Evolutionary conservation across 1,139 yeast genomes (phyloP).

Genomic region (Candida neerlandica): DNA sequence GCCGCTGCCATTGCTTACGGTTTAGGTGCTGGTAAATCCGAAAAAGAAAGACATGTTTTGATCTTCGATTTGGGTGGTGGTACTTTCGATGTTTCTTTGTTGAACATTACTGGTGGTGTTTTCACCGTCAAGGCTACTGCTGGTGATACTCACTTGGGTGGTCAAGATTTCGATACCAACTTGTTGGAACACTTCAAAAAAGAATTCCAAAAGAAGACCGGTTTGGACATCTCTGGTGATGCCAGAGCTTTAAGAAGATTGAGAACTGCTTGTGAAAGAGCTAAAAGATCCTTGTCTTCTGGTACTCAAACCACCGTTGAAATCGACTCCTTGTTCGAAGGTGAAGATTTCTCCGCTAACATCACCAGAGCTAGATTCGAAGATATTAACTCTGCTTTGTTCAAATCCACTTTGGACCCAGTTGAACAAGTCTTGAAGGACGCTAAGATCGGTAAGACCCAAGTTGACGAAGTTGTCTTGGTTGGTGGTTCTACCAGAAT

Average conservation of each 20-base stretch:
- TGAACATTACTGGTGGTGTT: constrained; percentile 98
- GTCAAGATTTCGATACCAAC: constrained; percentile 99
- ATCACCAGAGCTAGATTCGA: constrained; percentile 99
- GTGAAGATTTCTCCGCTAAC: constrained; percentile 95
- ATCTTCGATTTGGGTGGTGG: constrained; percentile 98
- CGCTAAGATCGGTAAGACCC: constrained; percentile 86
- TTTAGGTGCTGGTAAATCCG: constrained; percentile 91
- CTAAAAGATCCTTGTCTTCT: constrained; percentile 45
- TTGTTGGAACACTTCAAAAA: constrained; percentile 90
- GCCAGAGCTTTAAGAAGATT: constrained; percentile 54
- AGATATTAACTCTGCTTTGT: constrained; percentile 93
- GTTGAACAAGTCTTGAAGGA: constrained; percentile 98
- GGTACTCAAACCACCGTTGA: constrained; percentile 45
- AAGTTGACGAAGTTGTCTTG: constrained; percentile 92
- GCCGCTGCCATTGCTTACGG: constrained; percentile 99
- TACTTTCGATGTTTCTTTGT: constrained; percentile 96
- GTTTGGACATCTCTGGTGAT: constrained; percentile 86
- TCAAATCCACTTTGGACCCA: constrained; percentile 95
- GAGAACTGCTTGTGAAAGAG: constrained; percentile 48
- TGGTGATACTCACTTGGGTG: constrained; percentile 99
- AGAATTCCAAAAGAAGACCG: constrained; percentile 96
- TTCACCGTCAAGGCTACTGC: constrained; percentile 99
- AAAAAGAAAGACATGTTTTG: constrained; percentile 84
- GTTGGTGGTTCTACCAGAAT: constrained; percentile 99
- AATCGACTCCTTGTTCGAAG: constrained; percentile 50